A percentile compares a stretch with the other conserved stretches of the same genome.
Conservation (phyloP, 2,329 filamentous ascomycete species). For the Chaetomium sp. region DNA sequence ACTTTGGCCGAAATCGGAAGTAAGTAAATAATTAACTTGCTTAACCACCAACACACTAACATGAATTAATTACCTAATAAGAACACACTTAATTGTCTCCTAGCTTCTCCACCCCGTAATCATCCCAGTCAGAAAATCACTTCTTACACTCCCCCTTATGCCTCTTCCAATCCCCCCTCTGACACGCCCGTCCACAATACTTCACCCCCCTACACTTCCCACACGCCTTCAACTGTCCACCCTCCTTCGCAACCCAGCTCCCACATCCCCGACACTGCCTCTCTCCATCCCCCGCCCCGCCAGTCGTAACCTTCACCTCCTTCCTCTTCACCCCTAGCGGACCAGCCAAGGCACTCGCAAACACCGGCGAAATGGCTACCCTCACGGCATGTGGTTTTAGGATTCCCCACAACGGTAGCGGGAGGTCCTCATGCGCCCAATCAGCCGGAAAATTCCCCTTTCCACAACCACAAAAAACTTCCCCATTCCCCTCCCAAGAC, state of each 20-base stretch:
- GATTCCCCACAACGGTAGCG: conserved; percentile 5
- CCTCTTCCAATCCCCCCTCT: conserved; percentile 6
- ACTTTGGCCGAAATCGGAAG: too few species aligned
- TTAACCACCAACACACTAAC: too few species aligned
- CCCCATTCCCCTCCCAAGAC: background rate
- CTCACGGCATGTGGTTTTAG: conserved; percentile 1
- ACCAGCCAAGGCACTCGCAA: conserved; percentile 1
- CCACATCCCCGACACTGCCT: background rate
- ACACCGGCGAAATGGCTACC: conserved; percentile 7
- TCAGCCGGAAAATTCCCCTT: background rate
- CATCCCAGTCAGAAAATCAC: background rate
- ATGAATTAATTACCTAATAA: too few species aligned
- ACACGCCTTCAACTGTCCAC: background rate
- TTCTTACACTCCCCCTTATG: conserved; percentile 1
- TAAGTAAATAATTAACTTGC: too few species aligned
- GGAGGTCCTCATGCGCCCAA: background rate
- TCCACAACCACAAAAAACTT: conserved; percentile 2
- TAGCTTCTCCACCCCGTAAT: too few species aligned
- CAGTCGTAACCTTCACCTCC: background rate
- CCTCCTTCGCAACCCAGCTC: conserved; percentile 14
- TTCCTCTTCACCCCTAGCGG: background rate
- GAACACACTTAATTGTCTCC: too few species aligned
- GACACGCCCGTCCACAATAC: conserved; percentile 6
- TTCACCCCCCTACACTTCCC: background rate
- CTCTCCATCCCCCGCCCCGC: background rate